Base-by-base conservation (phyloP, 257 asterid species). In the Leonotis leonurus region DNA sequence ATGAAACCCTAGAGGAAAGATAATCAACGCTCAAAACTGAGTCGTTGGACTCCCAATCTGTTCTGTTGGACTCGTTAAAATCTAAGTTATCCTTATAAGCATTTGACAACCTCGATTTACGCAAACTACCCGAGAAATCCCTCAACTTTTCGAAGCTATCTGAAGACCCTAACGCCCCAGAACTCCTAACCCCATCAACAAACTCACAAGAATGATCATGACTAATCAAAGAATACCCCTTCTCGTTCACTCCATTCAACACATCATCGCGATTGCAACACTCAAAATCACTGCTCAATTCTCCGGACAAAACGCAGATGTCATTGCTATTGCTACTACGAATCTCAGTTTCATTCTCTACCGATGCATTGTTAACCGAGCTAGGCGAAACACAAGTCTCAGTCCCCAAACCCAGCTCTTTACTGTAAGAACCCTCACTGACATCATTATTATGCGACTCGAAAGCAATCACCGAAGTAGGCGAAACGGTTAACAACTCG, bases 401-500 rank as follows among this genome's bases (percentile, higher is more conserved):
- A 27, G 95, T 81, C 60, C 83, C 96, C 50, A 79, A 71, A 39
- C 86, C 91, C 59, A 93, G 62, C 40, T 93, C 97, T 64, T 87
- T 89, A 43, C 95, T 83, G 46, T 68, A 80, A 41, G 95, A 81
- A 58, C 81, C 96, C 58, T 82, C 94, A 63, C 83, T 89, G 40
- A 61, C 83, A 68, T 75, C 87, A 39, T 77, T 70, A 46, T 74
- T 74, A 68, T 70, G 84, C 44, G 74, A 70, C 72, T 87, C 93
- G 69, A 89, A 89, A 1, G 90, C 87, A 54, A 93, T 93, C 64
- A 93, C 99, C 4, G 99, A 93, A 36, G 97, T 93, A 0, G 99
- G 99, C 20, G 99, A 93, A 43, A 93, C 97, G 12, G 85, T 93
- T 44, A 79, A 59, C 63, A 82, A 54, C 60, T 82, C 77, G 11